Base-by-base conservation (phyloP, 2,329 filamentous ascomycete genomes). In the Penicillium sumatraense region DNA sequence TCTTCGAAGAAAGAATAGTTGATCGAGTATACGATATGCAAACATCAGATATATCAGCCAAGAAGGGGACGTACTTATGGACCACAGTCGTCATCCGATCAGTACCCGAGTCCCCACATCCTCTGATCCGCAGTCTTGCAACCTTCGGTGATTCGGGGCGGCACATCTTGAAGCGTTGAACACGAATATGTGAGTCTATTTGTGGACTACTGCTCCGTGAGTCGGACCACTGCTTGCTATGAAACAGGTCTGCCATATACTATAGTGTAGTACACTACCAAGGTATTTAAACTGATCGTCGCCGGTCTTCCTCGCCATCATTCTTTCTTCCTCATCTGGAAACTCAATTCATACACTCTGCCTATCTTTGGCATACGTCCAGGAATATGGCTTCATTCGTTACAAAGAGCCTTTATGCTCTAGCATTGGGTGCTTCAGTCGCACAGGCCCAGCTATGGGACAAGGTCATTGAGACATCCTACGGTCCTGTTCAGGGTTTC, bases 371-470 rank as follows among this genome's bases (percentile, higher is more conserved):
- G 8, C 18, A 51, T 35, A 31, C 41, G 47, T 27, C 16, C 33
- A 51, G n/a, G 18, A 3, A 8, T 5, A 58, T 62, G 57, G 41
- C 48, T 9, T 56, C 53, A 3, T 38, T 54, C 6, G 16, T 55
- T 18, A 49, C 48, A 20, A 58, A 61, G 40, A 35, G 46, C 20
- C 42, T 59, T 20, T 23, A 35, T 8, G 49, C 49, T 13, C 24
- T 62, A 44, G 56, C 47, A 16, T 14, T 62, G 11, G 55, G 56
- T 13, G 49, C 60, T 46, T 24, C 53, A 40, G 46, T 59, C 27
- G 49, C 51, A 26, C 58, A 62, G 23, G 56, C 60, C 13, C 60
- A 61, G 51, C 60, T 66, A n/a, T 66, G 59, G 55, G 55, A 61
- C 23, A 47, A 56, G 23, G 54, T 60, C 36, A 59, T 66, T 16